Evolutionary conservation across 768 basidiomycete genomes (phyloP), one percentile per base, ranked within the genome.

Genomic region (Podaxis sp.): DNA sequence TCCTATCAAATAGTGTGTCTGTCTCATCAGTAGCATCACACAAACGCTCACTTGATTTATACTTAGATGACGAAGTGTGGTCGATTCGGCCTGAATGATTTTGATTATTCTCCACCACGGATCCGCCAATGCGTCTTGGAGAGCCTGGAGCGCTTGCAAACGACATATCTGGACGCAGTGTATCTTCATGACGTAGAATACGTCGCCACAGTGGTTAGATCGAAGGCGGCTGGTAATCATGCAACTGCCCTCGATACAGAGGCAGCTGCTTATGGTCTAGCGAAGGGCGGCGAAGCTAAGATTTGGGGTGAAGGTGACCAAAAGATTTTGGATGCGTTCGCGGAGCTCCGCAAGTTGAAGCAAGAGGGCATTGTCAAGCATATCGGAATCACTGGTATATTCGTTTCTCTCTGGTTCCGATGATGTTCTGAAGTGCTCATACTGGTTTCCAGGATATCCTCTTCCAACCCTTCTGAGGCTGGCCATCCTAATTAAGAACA

Each of bases 181-280:
- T 94, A 90, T 69, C 75, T 94, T 33, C 94, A 96, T 69, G 94
- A 96, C 70, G 83, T 91, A 53, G 94, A 95, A 76, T 92, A 86
- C 66, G 83, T 94, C 12, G 82, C 82, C 43, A 80, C 85, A 2
- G 71, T 75, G 40, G 76, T 87, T 46, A 68, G 76, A 29, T 82
- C 87, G 1, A 76, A 76, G 50, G 69, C 71, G 27, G 80, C 76
- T 17, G 91, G 90, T 3, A 79, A 86, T 64, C 87, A 88, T 67
- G 69, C 75, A 0, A 63, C 71, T 1, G 90, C 90, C 7, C 72
- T 94, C 19, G 72, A 70, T 9, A 77, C 72, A 1, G 85, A 89
- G 38, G 79, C 79, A 15, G 79, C 68, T 6, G 80, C 76, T 9
- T 96, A 92, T 72, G 94, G 94, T 0, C 74, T 95, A 43, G 77